Evolutionary conservation across 208 protist species (phyloP).

Genomic region (Trypanosoma melophagium): DNA sequence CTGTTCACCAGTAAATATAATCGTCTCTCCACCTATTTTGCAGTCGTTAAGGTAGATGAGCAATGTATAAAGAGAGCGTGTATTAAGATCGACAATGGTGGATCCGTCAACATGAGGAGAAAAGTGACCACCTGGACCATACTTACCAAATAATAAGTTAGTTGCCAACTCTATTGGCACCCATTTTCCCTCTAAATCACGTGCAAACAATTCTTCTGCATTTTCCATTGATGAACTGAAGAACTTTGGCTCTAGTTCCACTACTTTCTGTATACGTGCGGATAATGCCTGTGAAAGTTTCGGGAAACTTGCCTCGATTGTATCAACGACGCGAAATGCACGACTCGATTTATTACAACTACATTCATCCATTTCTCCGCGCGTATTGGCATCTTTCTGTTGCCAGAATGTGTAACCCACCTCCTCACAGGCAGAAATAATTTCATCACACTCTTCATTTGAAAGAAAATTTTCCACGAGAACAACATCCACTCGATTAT

Average conservation of each 20-base stretch:
- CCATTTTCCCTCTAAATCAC: slow-evolving; percentile 84
- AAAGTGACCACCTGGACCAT: slow-evolving; percentile 87
- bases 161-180: slow-evolving; percentile 59
- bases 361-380: not conserved
- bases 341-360: slow-evolving; percentile 37
- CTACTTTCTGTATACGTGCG: slow-evolving; percentile 55
- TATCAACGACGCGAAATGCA: slow-evolving; percentile 82
- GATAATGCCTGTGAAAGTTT: slow-evolving; percentile 62
- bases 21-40: slow-evolving; percentile 73
- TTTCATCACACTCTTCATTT: slow-evolving; percentile 61
- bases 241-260: slow-evolving; percentile 53
- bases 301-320: slow-evolving; percentile 80
- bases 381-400: slow-evolving; percentile 35
- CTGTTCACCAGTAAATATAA: slow-evolving; percentile 78
- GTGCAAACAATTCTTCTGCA: slow-evolving; percentile 65
- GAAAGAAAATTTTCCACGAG: slow-evolving; percentile 80
- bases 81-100: slow-evolving; percentile 86
- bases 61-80: slow-evolving; percentile 86
- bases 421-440: slow-evolving; percentile 68
- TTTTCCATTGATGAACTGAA: slow-evolving; percentile 59
- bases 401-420: slow-evolving; percentile 86
- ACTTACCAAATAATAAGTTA: slow-evolving; percentile 83
- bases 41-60: slow-evolving; percentile 90
- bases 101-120: slow-evolving; percentile 90
- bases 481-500: slow-evolving; percentile 60